A percentile compares a stretch with the other conserved stretches of the same genome.
These are phyloP conservation scores for Vanrija sp. DNA, from an alignment of 1,284 basidiomycete genomes.

Conservation along the genomic window DNA sequence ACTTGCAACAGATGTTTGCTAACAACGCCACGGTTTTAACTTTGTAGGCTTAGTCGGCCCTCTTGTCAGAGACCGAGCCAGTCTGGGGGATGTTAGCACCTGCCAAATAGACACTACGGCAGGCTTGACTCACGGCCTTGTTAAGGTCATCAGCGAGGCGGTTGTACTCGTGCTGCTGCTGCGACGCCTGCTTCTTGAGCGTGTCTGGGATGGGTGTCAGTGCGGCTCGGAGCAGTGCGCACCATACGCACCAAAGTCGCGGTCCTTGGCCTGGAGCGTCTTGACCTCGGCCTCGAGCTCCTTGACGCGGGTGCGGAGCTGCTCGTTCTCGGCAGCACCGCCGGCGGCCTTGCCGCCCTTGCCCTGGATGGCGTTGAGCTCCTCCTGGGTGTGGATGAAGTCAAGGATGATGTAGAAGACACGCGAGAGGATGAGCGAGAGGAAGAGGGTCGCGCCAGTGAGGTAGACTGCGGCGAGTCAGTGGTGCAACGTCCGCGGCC, in stretches of 20 bases:
- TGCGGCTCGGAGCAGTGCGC: neutral
- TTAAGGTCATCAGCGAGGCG: conserved; percentile 73
- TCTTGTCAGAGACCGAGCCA: conserved; percentile 57
- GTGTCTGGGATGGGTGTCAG: conserved; percentile 54
- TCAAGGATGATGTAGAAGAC: conserved; percentile 89
- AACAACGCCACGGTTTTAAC: too few species aligned
- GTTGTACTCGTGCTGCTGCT: conserved; percentile 74
- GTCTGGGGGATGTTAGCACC: conserved; percentile 43
- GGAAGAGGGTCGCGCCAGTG: conserved; percentile 88
- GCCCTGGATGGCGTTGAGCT: conserved; percentile 76
- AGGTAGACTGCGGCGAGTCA: conserved; percentile 63
- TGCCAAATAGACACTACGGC: neutral
- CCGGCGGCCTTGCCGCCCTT: conserved; percentile 51
- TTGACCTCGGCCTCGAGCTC: conserved; percentile 62
- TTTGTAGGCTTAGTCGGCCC: conserved; percentile 46
- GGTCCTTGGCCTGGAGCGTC: conserved; percentile 52
- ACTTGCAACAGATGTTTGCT: too few species aligned
- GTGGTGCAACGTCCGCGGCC: conserved; percentile 30
- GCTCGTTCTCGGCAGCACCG: conserved; percentile 43
- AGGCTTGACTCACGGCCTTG: conserved; percentile 49
- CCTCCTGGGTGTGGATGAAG: conserved; percentile 83
- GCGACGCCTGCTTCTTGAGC: conserved; percentile 74
- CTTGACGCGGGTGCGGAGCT: conserved; percentile 61
- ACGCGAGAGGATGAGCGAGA: conserved; percentile 85
- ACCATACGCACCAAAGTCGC: conserved; percentile 65